Percentiles rank a stretch among this genome's conserved stretches.
Conservation (phyloP, 2,329 filamentous ascomycete genomes). For the Stemphylium beticola region DNA sequence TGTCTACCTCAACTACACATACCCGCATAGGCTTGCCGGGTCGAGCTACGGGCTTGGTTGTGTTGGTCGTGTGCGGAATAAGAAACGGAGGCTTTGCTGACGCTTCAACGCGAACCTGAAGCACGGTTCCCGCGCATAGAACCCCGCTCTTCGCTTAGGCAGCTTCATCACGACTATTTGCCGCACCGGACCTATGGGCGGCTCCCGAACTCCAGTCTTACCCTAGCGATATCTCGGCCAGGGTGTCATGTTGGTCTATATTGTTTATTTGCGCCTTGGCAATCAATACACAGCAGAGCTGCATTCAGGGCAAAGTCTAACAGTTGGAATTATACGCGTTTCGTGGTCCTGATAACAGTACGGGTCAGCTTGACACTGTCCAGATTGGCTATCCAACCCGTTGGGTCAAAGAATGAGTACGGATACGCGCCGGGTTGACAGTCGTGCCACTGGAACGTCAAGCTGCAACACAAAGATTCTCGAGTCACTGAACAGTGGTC, state of each 20-base stretch:
- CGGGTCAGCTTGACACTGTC: neutral
- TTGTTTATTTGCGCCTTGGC: neutral
- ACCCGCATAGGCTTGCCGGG: neutral
- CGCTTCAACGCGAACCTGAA: neutral
- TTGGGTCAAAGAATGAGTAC: neutral
- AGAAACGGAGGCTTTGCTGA: constrained; percentile 1
- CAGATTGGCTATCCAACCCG: neutral
- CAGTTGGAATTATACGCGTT: no score
- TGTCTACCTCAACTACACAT: neutral
- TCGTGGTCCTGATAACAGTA: no score
- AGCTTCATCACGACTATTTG: neutral
- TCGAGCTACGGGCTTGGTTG: constrained; percentile 11
- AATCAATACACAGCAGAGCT: neutral
- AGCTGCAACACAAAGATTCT: constrained; percentile 19
- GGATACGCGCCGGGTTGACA: neutral
- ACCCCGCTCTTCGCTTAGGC: neutral
- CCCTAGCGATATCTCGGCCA: neutral
- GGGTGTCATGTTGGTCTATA: neutral
- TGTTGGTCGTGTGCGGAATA: neutral
- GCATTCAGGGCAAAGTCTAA: neutral
- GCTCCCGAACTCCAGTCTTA: neutral
- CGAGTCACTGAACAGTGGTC: constrained; percentile 4
- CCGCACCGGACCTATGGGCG: neutral
- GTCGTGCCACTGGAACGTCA: constrained; percentile 12
- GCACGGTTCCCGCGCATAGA: neutral